Evolutionary conservation across 306 rosid genomes (phyloP), one percentile per base, ranked within the genome.

Genomic region (Dalbergia oliveri): DNA sequence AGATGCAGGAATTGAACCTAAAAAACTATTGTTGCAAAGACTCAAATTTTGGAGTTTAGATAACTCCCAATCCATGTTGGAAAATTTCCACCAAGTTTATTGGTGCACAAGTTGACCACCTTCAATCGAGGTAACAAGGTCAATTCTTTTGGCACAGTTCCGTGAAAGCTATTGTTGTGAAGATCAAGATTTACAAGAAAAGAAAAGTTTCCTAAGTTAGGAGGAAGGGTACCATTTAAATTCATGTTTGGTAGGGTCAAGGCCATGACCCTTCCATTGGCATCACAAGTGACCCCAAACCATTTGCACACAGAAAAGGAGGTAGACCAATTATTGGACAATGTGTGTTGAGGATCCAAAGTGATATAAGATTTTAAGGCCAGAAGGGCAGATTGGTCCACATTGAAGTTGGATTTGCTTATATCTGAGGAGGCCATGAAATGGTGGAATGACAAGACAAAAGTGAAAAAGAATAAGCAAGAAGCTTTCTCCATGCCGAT

Each of bases 241-340:
- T 31, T 15, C 76, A 75, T 81, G 70, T 21, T 34, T 26, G 31
- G 1, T 14, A 81, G 76, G 33, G 1, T 67, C 37, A 81, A 58
- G 54, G n/a, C 5, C 0, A 16, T 69, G 44, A 81, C 84, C 59
- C 84, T 74, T 13, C n/a, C 45, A 34, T n/a, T 44, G 13, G 53
- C 5, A 74, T 66, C 64, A 67, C 84, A 81, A 56, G 81, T 74
- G 19, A 81, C 54, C 15, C 84, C 84, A 66, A 56, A 16, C 84
- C 84, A 81, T 6, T 6, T 66, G 76, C 84, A 81, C 21, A 56
- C 2, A 9, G 80, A 47, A 18, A 15, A 43, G 0, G 76, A 16
- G 6, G 81, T 14, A 35, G 84, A 57, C 84, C 84, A 81, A 74
- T 75, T 81, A 12, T 14, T 81, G 39, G 81, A 13, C 56, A 81